Evolutionary conservation across 2,329 filamentous ascomycete species (phyloP).

Genomic region (Thielaviopsis musarum): DNA sequence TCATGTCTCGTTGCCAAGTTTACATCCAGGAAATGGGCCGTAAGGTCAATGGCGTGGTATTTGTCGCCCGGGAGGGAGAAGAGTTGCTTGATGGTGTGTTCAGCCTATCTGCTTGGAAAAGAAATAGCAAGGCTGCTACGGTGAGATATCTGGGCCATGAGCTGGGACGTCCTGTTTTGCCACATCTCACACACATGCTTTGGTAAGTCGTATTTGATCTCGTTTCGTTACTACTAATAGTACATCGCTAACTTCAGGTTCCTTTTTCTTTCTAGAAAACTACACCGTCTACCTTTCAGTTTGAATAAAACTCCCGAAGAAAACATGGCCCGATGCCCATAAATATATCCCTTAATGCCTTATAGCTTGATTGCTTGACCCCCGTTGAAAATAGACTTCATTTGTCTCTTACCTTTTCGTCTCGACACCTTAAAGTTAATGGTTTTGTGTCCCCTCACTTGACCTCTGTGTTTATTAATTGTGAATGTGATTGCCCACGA

Average conservation of each 20-base stretch:
- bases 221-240: background rate
- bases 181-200: background rate
- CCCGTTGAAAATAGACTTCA: too few species aligned
- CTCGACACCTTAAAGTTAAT: too few species aligned
- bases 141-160: background rate
- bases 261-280: background rate
- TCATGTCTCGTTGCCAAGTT: constrained; percentile 3
- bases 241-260: background rate
- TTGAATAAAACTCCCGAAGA: too few species aligned
- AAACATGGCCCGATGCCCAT: too few species aligned
- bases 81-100: background rate
- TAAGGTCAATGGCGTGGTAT: background rate
- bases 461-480: too few species aligned
- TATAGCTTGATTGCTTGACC: too few species aligned
- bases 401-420: too few species aligned
- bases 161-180: background rate
- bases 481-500: too few species aligned
- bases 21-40: background rate
- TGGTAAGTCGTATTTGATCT: background rate
- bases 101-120: background rate
- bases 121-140: background rate
- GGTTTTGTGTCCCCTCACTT: too few species aligned
- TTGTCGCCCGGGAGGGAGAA: background rate
- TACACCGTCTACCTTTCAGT: too few species aligned
- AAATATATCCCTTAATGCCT: too few species aligned